phyloP scores from a whole-genome alignment of 2,329 filamentous ascomycete genomes.

The Neonectria faginata region DNA sequence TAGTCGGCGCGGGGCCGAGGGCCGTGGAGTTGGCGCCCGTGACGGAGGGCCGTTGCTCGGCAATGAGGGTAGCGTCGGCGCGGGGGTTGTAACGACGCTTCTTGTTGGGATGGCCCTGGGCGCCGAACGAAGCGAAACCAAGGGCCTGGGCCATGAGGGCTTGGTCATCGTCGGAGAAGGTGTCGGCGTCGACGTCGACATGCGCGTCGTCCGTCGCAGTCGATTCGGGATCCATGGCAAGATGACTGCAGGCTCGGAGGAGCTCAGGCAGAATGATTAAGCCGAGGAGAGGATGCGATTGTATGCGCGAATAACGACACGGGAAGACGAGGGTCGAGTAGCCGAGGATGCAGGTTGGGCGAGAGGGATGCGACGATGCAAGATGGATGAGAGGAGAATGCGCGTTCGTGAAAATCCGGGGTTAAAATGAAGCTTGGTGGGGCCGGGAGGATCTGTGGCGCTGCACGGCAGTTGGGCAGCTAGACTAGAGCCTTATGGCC shows the following conservation, averaged over 20 bases:
- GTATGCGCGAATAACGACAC: neutral
- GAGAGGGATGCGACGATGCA: constrained; percentile 20
- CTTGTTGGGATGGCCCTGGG: constrained; percentile 65
- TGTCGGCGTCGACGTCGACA: constrained; percentile 27
- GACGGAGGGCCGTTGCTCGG: constrained; percentile 45
- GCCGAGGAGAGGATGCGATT: neutral
- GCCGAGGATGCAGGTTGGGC: constrained; percentile 20
- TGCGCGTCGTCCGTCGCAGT: constrained; percentile 3
- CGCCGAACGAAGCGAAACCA: constrained; percentile 80
- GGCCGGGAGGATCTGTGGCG: constrained; percentile 29
- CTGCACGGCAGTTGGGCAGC: constrained; percentile 26
- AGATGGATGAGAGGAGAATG: constrained; percentile 35
- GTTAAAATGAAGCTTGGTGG: constrained; percentile 34
- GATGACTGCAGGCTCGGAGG: neutral
- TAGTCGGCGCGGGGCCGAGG: constrained; percentile 43
- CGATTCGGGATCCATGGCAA: constrained; percentile 24
- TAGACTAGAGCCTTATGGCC: constrained; percentile 12
- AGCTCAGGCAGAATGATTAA: neutral
- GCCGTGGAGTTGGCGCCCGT: constrained; percentile 54
- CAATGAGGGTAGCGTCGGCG: constrained; percentile 56
- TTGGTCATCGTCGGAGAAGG: constrained; percentile 49
- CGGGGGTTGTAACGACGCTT: constrained; percentile 75
- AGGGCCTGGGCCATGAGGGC: constrained; percentile 73
- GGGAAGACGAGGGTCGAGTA: constrained; percentile 7
- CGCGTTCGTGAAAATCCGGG: constrained; percentile 42